Percentiles rank a stretch among this genome's conserved stretches.
Evolutionary conservation across 1,284 basidiomycete species (phyloP).

Genomic region (Coniophora puteana): DNA sequence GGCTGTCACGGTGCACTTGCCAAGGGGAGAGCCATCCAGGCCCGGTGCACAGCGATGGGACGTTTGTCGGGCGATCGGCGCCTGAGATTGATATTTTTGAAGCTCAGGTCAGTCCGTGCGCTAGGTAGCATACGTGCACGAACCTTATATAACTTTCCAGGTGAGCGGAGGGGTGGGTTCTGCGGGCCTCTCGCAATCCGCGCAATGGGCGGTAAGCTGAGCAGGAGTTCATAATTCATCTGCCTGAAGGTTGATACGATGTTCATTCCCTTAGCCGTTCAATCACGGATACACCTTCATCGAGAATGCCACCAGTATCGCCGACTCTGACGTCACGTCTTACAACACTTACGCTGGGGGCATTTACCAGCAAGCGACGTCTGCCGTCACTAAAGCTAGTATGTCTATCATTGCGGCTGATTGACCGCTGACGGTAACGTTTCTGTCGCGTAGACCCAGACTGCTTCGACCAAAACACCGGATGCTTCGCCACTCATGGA

Average conservation of each 20-base stretch:
- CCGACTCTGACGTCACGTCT: conserved; percentile 33
- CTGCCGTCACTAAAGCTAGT: conserved; percentile 45
- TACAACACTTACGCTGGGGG: conserved; percentile 44
- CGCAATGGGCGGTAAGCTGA: conserved; percentile 39
- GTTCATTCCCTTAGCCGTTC: conserved; percentile 24
- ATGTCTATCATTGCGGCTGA: conserved; percentile 1
- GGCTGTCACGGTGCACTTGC: conserved; percentile 65
- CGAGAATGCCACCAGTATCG: conserved; percentile 38
- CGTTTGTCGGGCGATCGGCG: conserved; percentile 59
- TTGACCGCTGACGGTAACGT: conserved; percentile 8
- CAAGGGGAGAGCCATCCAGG: conserved; percentile 61
- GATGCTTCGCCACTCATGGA: conserved; percentile 46
- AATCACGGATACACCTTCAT: conserved; percentile 33
- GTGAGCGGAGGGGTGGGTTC: no score
- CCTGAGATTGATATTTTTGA: conserved; percentile 74
- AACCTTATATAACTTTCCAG: conserved; percentile 49
- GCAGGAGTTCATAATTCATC: conserved; percentile 5
- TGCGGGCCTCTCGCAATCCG: conserved; percentile 48
- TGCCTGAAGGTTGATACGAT: conserved; percentile 5
- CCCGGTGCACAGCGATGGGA: conserved; percentile 44
- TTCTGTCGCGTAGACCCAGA: conserved; percentile 27
- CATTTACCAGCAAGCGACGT: conserved; percentile 62
- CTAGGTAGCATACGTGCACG: conserved; percentile 19
- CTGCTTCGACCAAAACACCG: conserved; percentile 27
- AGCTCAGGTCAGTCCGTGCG: conserved; percentile 33